These are phyloP conservation scores for Hortaea sp. DNA, from an alignment of 2,329 filamentous ascomycete genomes.

Conservation along the genomic window DNA sequence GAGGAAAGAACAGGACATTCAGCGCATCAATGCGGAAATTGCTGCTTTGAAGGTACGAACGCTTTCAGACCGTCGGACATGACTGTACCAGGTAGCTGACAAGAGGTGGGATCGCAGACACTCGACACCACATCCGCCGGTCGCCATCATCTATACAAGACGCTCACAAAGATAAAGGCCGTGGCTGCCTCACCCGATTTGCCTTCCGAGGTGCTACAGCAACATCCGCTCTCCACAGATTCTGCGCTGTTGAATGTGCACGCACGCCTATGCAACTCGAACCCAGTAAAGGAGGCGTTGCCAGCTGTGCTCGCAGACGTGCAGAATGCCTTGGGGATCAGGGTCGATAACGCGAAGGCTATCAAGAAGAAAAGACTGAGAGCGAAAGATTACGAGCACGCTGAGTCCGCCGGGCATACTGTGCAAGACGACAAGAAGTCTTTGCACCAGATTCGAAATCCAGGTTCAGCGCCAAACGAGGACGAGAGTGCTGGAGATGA, in stretches of 20 bases:
- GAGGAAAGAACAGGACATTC: constrained; percentile 38
- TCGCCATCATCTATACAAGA: constrained; percentile 46
- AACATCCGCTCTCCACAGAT: constrained; percentile 30
- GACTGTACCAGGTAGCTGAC: constrained; percentile 3
- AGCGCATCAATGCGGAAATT: constrained; percentile 54
- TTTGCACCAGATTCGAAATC: background rate
- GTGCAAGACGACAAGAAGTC: background rate
- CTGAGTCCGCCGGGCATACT: background rate
- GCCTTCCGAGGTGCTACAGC: constrained; percentile 30
- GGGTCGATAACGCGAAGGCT: constrained; percentile 7
- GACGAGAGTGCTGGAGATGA: background rate
- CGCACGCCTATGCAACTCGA: constrained; percentile 50
- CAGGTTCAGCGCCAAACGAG: background rate
- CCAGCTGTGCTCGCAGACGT: constrained; percentile 35
- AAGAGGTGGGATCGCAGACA: constrained; percentile 23
- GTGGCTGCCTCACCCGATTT: constrained; percentile 43
- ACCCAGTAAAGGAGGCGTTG: constrained; percentile 46
- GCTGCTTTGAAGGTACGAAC: constrained; percentile 43
- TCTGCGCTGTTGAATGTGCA: constrained; percentile 46
- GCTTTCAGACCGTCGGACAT: background rate
- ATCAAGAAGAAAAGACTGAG: constrained; percentile 17
- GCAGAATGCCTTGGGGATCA: constrained; percentile 29
- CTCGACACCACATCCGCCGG: constrained; percentile 43
- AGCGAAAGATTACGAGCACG: constrained; percentile 15
- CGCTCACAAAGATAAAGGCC: constrained; percentile 47